These are phyloP conservation scores for Sistotremastrum niveocremeum DNA, from an alignment of 768 basidiomycete genomes.

Conservation along the genomic window DNA sequence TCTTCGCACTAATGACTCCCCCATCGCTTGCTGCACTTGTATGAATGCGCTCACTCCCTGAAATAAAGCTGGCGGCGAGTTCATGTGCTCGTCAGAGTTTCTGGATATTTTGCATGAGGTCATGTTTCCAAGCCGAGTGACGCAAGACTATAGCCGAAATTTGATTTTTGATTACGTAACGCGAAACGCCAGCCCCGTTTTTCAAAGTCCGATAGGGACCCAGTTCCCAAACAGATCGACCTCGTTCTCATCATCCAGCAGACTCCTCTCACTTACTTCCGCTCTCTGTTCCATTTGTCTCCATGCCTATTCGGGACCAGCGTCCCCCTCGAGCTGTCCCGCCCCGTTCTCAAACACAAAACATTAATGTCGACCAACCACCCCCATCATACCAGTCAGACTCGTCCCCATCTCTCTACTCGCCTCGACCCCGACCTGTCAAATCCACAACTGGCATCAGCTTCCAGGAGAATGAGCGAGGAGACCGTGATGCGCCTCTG, in stretches of 20 bases:
- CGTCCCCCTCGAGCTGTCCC: slow-evolving; percentile 24
- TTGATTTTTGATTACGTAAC: slow-evolving; percentile 1
- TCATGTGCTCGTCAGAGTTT: too few species aligned
- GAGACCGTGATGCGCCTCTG: slow-evolving; percentile 47
- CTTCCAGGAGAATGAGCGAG: slow-evolving; percentile 56
- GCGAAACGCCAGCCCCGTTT: slow-evolving; percentile 25
- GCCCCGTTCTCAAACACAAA: slow-evolving; percentile 14
- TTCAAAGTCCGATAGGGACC: slow-evolving; percentile 9
- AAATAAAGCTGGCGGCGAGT: too few species aligned
- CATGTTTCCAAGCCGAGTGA: too few species aligned
- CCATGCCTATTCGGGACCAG: slow-evolving; percentile 21
- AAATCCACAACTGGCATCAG: slow-evolving; percentile 33
- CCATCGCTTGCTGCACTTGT: too few species aligned
- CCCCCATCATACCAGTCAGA: slow-evolving; percentile 7
- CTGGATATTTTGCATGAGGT: too few species aligned
- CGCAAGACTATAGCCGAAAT: too few species aligned
- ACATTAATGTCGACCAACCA: slow-evolving; percentile 12
- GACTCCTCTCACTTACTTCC: slow-evolving; percentile 18
- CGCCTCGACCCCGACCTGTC: slow-evolving; percentile 2
- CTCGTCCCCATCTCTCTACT: slow-evolving; percentile 4
- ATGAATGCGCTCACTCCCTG: too few species aligned
- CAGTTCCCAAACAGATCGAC: neutral
- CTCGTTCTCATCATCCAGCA: neutral
- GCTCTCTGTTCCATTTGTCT: slow-evolving; percentile 10
- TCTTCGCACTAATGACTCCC: too few species aligned